phyloP scores from a whole-genome alignment of 768 basidiomycete genomes.

The Hericium alpestre region DNA sequence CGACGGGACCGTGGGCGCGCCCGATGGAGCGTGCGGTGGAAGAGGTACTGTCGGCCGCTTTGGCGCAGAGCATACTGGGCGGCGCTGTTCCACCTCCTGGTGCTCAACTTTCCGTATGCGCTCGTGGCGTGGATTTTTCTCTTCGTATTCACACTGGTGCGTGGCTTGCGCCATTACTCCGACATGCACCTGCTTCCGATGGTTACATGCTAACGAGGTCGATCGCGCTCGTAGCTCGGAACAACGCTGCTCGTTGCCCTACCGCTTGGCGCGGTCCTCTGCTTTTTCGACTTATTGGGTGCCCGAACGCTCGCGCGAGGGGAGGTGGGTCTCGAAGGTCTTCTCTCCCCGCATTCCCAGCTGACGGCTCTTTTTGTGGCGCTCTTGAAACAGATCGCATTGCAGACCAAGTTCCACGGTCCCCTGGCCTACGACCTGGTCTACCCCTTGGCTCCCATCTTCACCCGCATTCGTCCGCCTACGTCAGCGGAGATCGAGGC shows the following conservation, averaged over 20 bases:
- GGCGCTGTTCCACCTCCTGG: slow-evolving; percentile 55
- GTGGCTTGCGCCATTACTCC: slow-evolving; percentile 15
- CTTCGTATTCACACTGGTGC: slow-evolving; percentile 71
- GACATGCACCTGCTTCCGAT: neutral
- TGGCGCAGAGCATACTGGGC: slow-evolving; percentile 45
- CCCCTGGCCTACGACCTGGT: slow-evolving; percentile 55
- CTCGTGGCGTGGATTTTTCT: slow-evolving; percentile 69
- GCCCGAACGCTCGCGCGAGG: slow-evolving; percentile 61
- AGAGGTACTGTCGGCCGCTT: slow-evolving; percentile 58
- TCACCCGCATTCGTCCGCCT: slow-evolving; percentile 48
- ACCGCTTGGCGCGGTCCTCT: slow-evolving; percentile 66
- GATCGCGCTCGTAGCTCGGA: slow-evolving; percentile 40
- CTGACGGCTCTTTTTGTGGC: neutral
- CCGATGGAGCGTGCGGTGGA: slow-evolving; percentile 27
- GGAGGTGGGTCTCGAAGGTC: slow-evolving; percentile 35
- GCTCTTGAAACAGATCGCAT: slow-evolving; percentile 33
- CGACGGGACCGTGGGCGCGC: neutral
- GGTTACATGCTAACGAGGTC: neutral
- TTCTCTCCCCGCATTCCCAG: neutral
- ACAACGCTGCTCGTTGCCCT: slow-evolving; percentile 73
- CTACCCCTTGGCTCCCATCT: slow-evolving; percentile 63
- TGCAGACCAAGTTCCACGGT: slow-evolving; percentile 62
- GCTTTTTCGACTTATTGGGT: slow-evolving; percentile 68
- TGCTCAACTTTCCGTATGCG: slow-evolving; percentile 73
- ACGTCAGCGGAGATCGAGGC: slow-evolving; percentile 40